Percentiles rank a stretch among this genome's conserved stretches.
Evolutionary conservation across 768 basidiomycete genomes (phyloP).

Genomic region (Suillus bovinus): DNA sequence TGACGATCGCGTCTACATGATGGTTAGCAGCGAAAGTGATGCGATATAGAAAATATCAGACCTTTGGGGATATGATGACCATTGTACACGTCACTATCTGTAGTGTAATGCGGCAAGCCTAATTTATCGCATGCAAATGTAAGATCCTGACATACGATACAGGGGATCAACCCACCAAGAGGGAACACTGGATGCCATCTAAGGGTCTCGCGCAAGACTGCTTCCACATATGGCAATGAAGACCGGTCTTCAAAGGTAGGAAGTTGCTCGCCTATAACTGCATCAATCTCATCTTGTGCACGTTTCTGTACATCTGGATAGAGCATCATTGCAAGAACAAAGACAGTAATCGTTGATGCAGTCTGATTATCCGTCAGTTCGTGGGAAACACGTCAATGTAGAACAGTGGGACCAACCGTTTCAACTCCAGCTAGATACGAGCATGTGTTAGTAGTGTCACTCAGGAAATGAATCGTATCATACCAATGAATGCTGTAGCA

Average conservation of each 20-base stretch:
- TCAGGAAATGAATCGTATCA: slow-evolving; percentile 6
- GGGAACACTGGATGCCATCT: slow-evolving; percentile 36
- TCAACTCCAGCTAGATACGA: slow-evolving; percentile 26
- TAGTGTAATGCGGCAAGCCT: slow-evolving; percentile 31
- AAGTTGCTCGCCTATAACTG: slow-evolving; percentile 30
- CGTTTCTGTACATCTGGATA: slow-evolving; percentile 36
- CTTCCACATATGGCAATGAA: slow-evolving; percentile 32
- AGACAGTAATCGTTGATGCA: slow-evolving; percentile 31
- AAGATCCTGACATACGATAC: not conserved
- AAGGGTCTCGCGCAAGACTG: slow-evolving; percentile 36
- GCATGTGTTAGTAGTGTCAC: slow-evolving; percentile 11
- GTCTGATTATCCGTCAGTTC: slow-evolving; percentile 23
- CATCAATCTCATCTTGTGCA: no score
- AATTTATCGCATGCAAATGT: not conserved
- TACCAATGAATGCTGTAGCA: slow-evolving; percentile 34
- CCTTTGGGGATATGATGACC: slow-evolving; percentile 30
- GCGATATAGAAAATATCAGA: not conserved
- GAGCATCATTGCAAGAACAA: slow-evolving; percentile 36
- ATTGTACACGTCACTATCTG: slow-evolving; percentile 25
- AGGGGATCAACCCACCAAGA: slow-evolving; percentile 19
- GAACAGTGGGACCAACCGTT: slow-evolving; percentile 22
- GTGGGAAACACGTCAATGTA: not conserved
- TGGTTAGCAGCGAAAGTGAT: slow-evolving; percentile 18
- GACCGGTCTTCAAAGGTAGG: slow-evolving; percentile 28
- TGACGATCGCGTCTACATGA: slow-evolving; percentile 28